Evolutionary conservation across 768 basidiomycete species (phyloP), one percentile per base, ranked within the genome.

Genomic region (Leccinellum rugosiceps): DNA sequence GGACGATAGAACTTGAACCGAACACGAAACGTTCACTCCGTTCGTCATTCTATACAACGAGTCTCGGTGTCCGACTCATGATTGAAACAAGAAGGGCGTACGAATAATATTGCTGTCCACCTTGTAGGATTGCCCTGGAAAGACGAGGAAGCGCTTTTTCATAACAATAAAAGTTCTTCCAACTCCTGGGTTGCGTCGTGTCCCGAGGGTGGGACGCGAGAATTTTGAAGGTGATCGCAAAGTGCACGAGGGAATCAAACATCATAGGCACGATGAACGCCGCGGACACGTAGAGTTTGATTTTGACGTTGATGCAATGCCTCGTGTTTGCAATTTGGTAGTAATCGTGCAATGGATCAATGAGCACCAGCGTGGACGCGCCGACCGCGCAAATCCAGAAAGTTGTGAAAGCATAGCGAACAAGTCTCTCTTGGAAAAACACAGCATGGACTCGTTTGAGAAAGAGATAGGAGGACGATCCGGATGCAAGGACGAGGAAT

Each of bases 51-150:
- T 77, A 35, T 15, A n/a, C 43, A 15, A 38, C 6, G 19, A n/a
- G 19, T 35, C 10, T 54, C 45, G 6, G 32, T 15, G 26, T 25
- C 31, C 6, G 50, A 35, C 47, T 35, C 9, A 35, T n/a, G 9
- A 44, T 6, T 7, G 13, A n/a, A 35, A 5, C 25, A n/a, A 32
- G 38, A 44, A 14, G 32, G 34, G 46, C 72, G 38, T 59, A 75
- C 77, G 72, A 35, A 56, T 77, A 76, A 56, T 77, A 78, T 23
- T 64, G 63, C 53, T 77, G 75, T 15, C 77, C 76, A 26, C 73
- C 73, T n/a, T 68, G 63, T 13, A 78, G 54, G 6, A 78, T 21
- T 11, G 70, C 69, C 45, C 56, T 63, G 4, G 75, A 72, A 50
- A 78, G 55, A 34, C 41, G 59, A 34, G 75, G 75, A 21, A 77